A percentile compares a stretch with the other conserved stretches of the same genome.
Conservation (phyloP, 2,329 filamentous ascomycete species). For the Botrytis porri region DNA sequence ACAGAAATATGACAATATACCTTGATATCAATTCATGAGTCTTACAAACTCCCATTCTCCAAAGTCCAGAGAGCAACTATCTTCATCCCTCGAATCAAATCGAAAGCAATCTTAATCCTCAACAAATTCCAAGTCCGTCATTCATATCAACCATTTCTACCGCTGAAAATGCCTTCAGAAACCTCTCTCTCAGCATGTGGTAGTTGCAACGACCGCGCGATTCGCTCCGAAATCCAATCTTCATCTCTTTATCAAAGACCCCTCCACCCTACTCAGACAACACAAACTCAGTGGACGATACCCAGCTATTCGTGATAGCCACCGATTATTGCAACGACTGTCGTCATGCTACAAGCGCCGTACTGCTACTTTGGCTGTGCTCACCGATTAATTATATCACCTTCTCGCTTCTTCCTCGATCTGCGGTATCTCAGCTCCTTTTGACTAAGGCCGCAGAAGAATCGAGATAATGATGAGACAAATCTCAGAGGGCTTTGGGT, state of each 20-base stretch:
- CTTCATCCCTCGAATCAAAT: no score
- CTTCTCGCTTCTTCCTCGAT: no score
- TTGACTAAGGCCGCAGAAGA: no score
- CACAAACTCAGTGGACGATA: neutral
- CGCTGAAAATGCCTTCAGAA: neutral
- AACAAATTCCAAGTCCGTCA: no score
- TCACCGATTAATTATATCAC: neutral
- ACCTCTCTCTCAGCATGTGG: neutral
- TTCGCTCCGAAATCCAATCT: neutral
- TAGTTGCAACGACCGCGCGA: neutral
- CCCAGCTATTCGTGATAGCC: neutral
- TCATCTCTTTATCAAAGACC: neutral
- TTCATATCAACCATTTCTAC: no score
- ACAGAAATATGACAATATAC: neutral
- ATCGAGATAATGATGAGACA: neutral
- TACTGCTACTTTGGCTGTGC: neutral
- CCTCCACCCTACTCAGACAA: neutral
- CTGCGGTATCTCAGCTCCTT: no score
- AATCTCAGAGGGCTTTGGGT: neutral
- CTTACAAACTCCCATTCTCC: no score
- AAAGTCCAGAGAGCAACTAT: no score
- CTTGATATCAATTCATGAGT: no score
- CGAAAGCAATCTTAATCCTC: no score
- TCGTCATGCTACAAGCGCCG: neutral
- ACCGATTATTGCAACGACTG: neutral